Base-by-base conservation (phyloP, 1,139 yeast species). In the Candida sp. region DNA sequence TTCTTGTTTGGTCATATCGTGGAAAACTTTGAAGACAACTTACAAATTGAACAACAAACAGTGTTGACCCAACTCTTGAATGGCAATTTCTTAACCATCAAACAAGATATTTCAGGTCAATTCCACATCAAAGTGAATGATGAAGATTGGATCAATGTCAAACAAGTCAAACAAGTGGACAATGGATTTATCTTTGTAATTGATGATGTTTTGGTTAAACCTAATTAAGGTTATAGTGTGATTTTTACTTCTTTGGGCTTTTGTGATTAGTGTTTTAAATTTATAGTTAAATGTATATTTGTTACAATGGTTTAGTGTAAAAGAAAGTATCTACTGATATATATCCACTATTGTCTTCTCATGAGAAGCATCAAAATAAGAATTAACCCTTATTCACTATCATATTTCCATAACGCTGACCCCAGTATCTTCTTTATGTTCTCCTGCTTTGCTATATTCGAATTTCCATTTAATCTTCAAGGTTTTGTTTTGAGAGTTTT, bases 381-480 rank as follows among this genome's bases (percentile, higher is more conserved):
- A 25, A 25, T 7, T 7, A 7, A 11, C 11, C 29, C 29, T 7
- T 25, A 2, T 7, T 32, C 12, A 12, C 21, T 9, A 21, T 37
- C 29, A 27, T n/a, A 30, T 37, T 50, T 51, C 49, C 47, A 70
- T 62, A 21, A 62, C 62, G 43, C 64, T 61, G 21, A 84, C 81
- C 12, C 88, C 87, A 12, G 81, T 73, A 50, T 81, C 87, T 55
- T 78, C 84, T 33, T 63, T 63, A 9, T 63, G 60, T 12, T 63
- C 57, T 11, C 81, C 82, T 43, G 75, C 77, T 5, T 75, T 57
- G 12, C 56, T 56, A 58, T 82, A 90, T 47, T 79, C 79, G 27
- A 81, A 77, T 61, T 86, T 88, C 95, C 95, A 91, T 61, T 90
- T 86, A 46, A 91, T 72, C 64, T 88, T 90, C 53, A 88, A 72